A percentile compares a stretch with the other conserved stretches of the same genome.
These are phyloP conservation scores for Brassica nigra DNA, from an alignment of 345 rosid genomes.

Conservation along the genomic window DNA sequence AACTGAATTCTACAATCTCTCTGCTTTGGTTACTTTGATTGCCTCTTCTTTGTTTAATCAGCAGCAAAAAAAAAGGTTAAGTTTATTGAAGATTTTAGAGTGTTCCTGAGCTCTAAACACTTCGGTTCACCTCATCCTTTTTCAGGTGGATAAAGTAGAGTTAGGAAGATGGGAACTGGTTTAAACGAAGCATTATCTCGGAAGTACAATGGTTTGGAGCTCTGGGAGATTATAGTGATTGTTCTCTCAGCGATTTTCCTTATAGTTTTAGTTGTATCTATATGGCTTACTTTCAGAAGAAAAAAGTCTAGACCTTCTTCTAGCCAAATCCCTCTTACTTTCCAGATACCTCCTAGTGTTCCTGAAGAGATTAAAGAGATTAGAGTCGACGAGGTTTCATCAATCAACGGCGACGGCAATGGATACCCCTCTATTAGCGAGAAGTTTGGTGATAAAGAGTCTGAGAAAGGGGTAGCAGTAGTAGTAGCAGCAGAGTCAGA, in stretches of 20 bases:
- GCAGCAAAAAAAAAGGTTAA: neutral
- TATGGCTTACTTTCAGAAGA: slow-evolving; percentile 65
- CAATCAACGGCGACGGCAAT: slow-evolving; percentile 42
- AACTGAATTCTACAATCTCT: neutral
- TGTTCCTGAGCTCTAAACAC: neutral
- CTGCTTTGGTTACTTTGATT: neutral
- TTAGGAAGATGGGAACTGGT: slow-evolving; percentile 58
- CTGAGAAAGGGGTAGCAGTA: slow-evolving; percentile 22
- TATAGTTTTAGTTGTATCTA: slow-evolving; percentile 54
- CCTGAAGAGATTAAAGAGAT: slow-evolving; percentile 94
- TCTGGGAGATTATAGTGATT: slow-evolving; percentile 75
- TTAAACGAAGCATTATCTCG: slow-evolving; percentile 56
- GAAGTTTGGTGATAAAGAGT: slow-evolving; percentile 34
- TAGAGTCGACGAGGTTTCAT: slow-evolving; percentile 70
- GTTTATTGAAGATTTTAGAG: neutral
- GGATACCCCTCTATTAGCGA: slow-evolving; percentile 35
- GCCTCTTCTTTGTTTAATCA: neutral
- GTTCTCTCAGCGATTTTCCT: slow-evolving; percentile 58
- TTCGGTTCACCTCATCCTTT: neutral
- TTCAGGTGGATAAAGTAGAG: slow-evolving; percentile 36
- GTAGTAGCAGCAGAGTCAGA: slow-evolving; percentile 46
- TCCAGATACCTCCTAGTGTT: slow-evolving; percentile 48
- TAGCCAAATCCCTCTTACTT: slow-evolving; percentile 48
- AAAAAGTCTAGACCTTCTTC: slow-evolving; percentile 41
- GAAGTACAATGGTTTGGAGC: slow-evolving; percentile 59